These are phyloP conservation scores for Groenewaldozyma sp. DNA, from an alignment of 1,139 yeast genomes.

Conservation along the genomic window DNA sequence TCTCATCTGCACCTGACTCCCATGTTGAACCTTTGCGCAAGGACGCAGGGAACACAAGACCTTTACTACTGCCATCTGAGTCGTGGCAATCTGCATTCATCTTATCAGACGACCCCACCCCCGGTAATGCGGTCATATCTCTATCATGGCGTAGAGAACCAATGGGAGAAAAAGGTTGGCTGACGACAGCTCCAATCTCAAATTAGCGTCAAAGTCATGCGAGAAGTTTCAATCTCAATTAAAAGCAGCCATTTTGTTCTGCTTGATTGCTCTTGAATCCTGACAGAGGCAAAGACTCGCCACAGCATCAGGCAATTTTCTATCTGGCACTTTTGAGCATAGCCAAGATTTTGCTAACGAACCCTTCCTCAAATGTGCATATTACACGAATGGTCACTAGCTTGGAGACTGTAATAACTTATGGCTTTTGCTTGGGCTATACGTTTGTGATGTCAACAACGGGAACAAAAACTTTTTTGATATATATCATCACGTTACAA, in stretches of 20 bases:
- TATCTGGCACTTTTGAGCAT: no score
- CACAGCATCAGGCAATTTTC: no score
- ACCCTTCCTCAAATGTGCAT: no score
- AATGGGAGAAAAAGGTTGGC: slow-evolving; percentile 30
- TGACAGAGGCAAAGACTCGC: no score
- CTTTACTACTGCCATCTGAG: slow-evolving; percentile 13
- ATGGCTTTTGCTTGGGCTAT: no score
- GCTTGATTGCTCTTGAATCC: no score
- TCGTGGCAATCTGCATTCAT: slow-evolving; percentile 16
- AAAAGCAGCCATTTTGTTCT: no score
- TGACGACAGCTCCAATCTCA: slow-evolving; percentile 20
- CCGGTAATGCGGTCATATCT: slow-evolving; percentile 15
- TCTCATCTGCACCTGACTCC: slow-evolving; percentile 7
- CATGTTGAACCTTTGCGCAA: slow-evolving; percentile 10
- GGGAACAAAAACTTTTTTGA: slow-evolving; percentile 4
- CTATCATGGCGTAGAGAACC: slow-evolving; percentile 32
- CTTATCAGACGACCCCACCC: slow-evolving; percentile 11
- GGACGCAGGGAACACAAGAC: slow-evolving; percentile 5
- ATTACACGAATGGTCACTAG: no score
- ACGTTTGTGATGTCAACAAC: slow-evolving; percentile 5
- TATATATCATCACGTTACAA: slow-evolving; percentile 2
- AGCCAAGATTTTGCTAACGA: no score
- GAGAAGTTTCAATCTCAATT: no score
- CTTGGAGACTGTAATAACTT: no score
- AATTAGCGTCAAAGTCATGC: neutral